These are phyloP conservation scores for Elaeis guineensis DNA, from an alignment of 176 grass and related monocot species.

Conservation along the genomic window DNA sequence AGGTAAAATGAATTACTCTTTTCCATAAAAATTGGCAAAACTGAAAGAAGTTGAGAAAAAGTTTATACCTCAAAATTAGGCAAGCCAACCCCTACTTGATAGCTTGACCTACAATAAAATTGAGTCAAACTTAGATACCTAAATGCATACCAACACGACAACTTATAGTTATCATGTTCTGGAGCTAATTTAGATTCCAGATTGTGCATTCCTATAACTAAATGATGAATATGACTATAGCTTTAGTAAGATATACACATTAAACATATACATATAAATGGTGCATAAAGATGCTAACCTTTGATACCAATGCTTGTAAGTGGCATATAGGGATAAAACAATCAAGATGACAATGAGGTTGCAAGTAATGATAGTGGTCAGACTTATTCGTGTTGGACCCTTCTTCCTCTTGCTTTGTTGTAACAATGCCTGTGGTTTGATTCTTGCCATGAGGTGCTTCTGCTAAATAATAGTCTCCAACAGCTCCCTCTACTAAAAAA, in stretches of 20 bases:
- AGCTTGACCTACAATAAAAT: constrained; percentile 21
- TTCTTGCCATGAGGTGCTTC: constrained; percentile 15
- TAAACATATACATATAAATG: not conserved
- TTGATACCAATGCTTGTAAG: constrained; percentile 13
- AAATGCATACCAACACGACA: not conserved
- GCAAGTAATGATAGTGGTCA: constrained; percentile 21
- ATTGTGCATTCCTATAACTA: too few species aligned
- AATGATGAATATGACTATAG: too few species aligned
- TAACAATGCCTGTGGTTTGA: constrained; percentile 25
- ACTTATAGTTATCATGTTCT: not conserved
- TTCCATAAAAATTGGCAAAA: not conserved
- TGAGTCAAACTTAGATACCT: not conserved
- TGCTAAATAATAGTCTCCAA: not conserved
- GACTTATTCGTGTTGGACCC: constrained; percentile 13
- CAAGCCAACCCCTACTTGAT: constrained; percentile 12
- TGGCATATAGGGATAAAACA: constrained; percentile 22
- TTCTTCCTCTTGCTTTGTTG: constrained; percentile 29
- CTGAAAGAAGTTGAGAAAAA: not conserved
- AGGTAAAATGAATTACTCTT: not conserved
- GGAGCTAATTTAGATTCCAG: too few species aligned
- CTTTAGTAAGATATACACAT: too few species aligned
- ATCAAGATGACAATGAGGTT: constrained; percentile 14
- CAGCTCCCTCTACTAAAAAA: too few species aligned
- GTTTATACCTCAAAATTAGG: constrained; percentile 16
- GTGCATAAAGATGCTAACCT: constrained; percentile 10